These are phyloP conservation scores for Stemphylium lycopersici DNA, from an alignment of 2,329 filamentous ascomycete genomes.

Conservation along the genomic window DNA sequence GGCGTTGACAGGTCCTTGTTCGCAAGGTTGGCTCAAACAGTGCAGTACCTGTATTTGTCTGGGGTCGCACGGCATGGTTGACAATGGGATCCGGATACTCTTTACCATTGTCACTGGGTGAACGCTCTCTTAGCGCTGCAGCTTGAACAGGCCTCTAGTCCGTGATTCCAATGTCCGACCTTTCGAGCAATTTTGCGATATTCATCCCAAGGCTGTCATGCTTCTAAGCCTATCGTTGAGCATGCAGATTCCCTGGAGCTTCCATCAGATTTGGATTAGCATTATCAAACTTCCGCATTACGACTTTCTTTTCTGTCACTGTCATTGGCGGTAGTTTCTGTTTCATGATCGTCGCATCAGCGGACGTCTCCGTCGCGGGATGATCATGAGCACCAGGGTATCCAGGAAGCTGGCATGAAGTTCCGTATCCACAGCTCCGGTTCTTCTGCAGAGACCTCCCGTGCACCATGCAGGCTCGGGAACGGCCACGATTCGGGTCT, in stretches of 20 bases:
- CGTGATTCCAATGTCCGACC: too few species aligned
- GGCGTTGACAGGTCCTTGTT: not conserved
- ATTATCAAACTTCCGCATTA: not conserved
- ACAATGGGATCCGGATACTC: not conserved
- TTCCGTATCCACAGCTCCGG: not conserved
- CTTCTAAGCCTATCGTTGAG: too few species aligned
- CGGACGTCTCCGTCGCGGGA: conserved; percentile 8
- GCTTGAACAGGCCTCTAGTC: too few species aligned
- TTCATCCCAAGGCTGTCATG: too few species aligned
- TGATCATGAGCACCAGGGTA: conserved; percentile 7
- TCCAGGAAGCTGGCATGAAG: not conserved
- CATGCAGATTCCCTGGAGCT: not conserved
- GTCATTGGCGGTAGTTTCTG: conserved; percentile 4
- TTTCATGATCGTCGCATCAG: conserved; percentile 19
- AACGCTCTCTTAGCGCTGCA: not conserved
- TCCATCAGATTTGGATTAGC: not conserved
- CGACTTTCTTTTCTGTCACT: not conserved
- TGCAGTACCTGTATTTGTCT: not conserved
- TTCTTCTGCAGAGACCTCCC: not conserved
- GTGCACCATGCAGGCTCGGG: not conserved
- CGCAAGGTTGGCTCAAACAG: not conserved
- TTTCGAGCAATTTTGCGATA: too few species aligned
- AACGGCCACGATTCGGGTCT: not conserved
- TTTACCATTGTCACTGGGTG: not conserved
- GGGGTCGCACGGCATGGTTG: not conserved